Evolutionary conservation across 306 rosid genomes (phyloP).

Genomic region (Erythrophleum fordii): DNA sequence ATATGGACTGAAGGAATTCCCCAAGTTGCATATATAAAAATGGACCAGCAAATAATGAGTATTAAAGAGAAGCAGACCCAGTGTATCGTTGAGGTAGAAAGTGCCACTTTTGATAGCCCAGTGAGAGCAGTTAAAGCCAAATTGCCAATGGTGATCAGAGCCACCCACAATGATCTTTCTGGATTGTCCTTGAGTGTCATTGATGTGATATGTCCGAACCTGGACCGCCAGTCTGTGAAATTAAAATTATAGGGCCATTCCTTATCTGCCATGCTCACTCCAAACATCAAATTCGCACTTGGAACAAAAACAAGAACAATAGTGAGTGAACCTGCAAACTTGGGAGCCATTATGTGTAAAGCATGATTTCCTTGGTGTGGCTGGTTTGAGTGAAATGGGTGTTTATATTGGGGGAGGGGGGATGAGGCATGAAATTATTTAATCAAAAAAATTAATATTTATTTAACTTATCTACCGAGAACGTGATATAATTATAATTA

Average conservation of each 20-base stretch:
- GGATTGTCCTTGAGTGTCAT: too few species aligned
- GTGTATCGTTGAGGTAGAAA: conserved; percentile 47
- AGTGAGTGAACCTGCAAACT: too few species aligned
- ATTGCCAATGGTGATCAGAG: conserved; percentile 45
- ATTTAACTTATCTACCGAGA: too few species aligned
- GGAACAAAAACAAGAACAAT: neutral
- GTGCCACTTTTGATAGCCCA: conserved; percentile 55
- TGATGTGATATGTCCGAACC: neutral
- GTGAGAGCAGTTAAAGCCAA: conserved; percentile 45
- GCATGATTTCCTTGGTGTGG: too few species aligned
- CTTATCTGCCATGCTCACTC: conserved; percentile 33
- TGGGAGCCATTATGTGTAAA: conserved; percentile 29
- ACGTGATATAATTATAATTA: too few species aligned
- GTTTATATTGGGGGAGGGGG: too few species aligned
- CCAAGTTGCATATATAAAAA: too few species aligned
- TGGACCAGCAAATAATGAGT: too few species aligned
- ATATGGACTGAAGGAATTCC: too few species aligned
- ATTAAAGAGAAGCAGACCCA: conserved; percentile 26
- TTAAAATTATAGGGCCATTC: conserved; percentile 26
- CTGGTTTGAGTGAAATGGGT: too few species aligned
- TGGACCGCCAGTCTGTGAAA: neutral
- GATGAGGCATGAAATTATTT: too few species aligned
- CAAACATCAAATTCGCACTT: conserved; percentile 30
- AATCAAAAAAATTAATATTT: too few species aligned
- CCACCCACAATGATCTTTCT: neutral